Evolutionary conservation across 2,329 filamentous ascomycete species (phyloP).

Genomic region (Madurella fahalii): DNA sequence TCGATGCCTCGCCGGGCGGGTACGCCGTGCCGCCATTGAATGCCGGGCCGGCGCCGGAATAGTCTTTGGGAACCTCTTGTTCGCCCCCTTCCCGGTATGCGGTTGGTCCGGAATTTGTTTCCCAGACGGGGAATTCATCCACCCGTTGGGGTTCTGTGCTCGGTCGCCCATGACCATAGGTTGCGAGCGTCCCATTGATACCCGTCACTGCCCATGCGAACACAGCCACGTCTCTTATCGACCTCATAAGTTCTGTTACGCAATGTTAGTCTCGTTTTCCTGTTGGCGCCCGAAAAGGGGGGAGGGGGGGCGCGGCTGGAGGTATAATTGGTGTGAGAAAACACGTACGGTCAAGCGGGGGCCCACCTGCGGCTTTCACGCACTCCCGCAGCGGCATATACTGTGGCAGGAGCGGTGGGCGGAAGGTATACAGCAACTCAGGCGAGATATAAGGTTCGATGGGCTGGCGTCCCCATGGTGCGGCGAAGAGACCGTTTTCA

Average conservation of each 20-base stretch:
- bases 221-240: constrained; percentile 80
- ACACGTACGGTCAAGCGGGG: constrained; percentile 44
- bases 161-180: constrained; percentile 59
- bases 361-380: constrained; percentile 47
- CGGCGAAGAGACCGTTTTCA: constrained; percentile 67
- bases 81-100: constrained; percentile 32
- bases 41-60: neutral
- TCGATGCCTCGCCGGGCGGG: neutral
- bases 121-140: constrained; percentile 59
- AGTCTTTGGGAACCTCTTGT: constrained; percentile 10
- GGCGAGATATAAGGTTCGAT: constrained; percentile 46
- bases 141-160: constrained; percentile 59
- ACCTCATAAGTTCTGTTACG: constrained; percentile 60
- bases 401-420: constrained; percentile 40
- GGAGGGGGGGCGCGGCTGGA: neutral
- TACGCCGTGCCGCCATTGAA: constrained; percentile 1
- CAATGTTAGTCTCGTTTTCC: neutral
- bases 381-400: constrained; percentile 43
- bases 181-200: constrained; percentile 70
- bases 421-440: constrained; percentile 42
- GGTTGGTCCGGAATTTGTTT: constrained; percentile 36
- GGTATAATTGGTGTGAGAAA: neutral
- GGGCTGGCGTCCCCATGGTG: constrained; percentile 71
- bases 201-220: constrained; percentile 80
- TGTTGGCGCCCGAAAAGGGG: too few relatives aligned